phyloP scores from a whole-genome alignment of 441 rosid species.

The Pelargonium fulgidum region DNA sequence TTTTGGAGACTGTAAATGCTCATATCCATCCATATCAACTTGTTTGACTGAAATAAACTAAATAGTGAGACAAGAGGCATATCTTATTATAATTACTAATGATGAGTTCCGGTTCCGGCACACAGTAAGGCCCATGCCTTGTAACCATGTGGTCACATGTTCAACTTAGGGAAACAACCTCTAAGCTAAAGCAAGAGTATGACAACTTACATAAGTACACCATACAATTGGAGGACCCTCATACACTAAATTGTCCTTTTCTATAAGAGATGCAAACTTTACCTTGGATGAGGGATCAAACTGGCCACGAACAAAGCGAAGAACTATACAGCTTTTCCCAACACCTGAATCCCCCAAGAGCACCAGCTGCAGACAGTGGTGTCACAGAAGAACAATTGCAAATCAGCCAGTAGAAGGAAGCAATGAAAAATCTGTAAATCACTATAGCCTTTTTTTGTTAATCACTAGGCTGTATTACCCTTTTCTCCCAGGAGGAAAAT shows the following conservation, averaged over 20 bases:
- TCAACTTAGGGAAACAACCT: neutral
- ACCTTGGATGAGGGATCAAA: conserved; percentile 97
- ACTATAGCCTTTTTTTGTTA: neutral
- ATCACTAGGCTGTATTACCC: neutral
- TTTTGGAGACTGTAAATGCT: conserved; percentile 6
- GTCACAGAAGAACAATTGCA: conserved; percentile 18
- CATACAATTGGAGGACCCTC: neutral
- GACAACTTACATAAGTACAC: neutral
- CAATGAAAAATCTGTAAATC: neutral
- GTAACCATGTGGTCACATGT: too few relatives aligned
- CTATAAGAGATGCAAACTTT: conserved; percentile 1
- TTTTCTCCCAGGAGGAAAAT: neutral
- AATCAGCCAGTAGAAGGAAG: neutral
- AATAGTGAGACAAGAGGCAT: neutral
- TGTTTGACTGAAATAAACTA: conserved; percentile 9
- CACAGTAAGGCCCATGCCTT: too few relatives aligned
- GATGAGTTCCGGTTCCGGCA: too few relatives aligned
- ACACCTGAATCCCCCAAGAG: conserved; percentile 96
- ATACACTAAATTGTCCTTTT: neutral
- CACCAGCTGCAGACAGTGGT: conserved; percentile 54
- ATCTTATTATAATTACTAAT: neutral
- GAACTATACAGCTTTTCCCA: conserved; percentile 96
- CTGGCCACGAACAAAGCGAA: conserved; percentile 95
- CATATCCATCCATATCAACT: conserved; percentile 8
- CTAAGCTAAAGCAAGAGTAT: neutral